Evolutionary conservation across 148 eudicot species (phyloP).

Genomic region (Rhododendron mucronatum): DNA sequence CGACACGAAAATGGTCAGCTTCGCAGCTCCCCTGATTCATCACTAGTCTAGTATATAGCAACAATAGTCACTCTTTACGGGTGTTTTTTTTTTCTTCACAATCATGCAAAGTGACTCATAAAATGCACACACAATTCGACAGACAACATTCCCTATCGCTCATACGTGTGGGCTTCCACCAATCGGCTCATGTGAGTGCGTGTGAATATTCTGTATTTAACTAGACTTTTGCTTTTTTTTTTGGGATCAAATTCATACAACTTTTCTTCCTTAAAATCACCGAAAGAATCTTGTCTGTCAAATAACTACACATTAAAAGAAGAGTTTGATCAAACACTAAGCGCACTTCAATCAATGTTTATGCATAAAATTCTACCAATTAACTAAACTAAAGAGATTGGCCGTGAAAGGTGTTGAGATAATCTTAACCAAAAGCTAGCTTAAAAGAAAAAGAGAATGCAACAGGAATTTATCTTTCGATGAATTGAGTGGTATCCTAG

Average conservation of each 20-base stretch:
- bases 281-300: not conserved
- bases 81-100: too few species aligned
- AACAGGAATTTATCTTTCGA: not conserved
- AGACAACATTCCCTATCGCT: too few species aligned
- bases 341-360: not conserved
- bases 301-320: conserved; percentile 7
- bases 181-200: too few species aligned
- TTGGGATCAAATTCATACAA: not conserved
- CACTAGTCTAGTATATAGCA: not conserved
- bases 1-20: not conserved
- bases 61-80: too few species aligned
- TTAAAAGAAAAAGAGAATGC: not conserved
- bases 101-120: not conserved
- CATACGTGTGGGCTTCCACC: not conserved
- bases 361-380: too few species aligned
- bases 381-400: not conserved
- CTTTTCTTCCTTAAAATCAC: not conserved
- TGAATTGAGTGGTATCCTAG: not conserved
- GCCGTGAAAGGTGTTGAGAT: not conserved
- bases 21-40: not conserved
- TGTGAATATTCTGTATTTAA: not conserved
- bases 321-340: not conserved
- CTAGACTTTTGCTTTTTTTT: not conserved
- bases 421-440: not conserved
- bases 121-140: not conserved